Base-by-base conservation (phyloP, 176 grass and related monocot genomes). In the Rhipidocladum racemiflorum region DNA sequence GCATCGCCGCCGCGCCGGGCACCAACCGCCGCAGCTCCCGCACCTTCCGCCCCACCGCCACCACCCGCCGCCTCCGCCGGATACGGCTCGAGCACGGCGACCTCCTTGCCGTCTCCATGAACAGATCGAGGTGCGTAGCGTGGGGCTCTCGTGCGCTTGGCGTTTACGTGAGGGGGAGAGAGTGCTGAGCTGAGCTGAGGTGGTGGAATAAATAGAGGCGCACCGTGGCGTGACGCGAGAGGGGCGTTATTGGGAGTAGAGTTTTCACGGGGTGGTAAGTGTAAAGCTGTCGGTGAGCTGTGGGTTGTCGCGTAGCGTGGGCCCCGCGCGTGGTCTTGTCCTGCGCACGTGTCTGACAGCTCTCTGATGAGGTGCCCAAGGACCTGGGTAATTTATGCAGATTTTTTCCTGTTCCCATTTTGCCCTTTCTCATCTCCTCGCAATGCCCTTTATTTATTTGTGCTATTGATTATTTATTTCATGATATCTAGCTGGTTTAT, bases 1-100 rank as follows among this genome's bases (percentile, higher is more conserved):
- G 90, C 85, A 88, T 24, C 6, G 68, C 78, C 27, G 28, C 59
- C 23, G 82, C 79, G 30, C 92, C 92, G 1, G 92, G 95, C 18
- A 98, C 96, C 20, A 98, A 79, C 82, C 91, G 83, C 82, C 89
- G 92, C 27, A 98, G 96, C 85, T 98, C 90, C 55, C 87, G 78
- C 64, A 98, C 89, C 85, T 87, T 99, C 56, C 82, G 86, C 45
- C 65, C 49, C 51, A 91, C 25, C 20, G 90, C 70, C 65, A 4
- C 51, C 9, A 70, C 7, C 67, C 76, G 68, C 25, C 38, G 28
- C 23, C 62, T 16, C 32, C 51, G 60, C 23, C 74, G 65, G 53
- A 17, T 50, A 44, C 74, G 20, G 8, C 76, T 29, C 3, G 72
- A n/a, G 61, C 88, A 68, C 82, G 76, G 27, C 66, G 70, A 25